phyloP scores from a whole-genome alignment of 1,284 basidiomycete species.

The Apiotrichum sp. region DNA sequence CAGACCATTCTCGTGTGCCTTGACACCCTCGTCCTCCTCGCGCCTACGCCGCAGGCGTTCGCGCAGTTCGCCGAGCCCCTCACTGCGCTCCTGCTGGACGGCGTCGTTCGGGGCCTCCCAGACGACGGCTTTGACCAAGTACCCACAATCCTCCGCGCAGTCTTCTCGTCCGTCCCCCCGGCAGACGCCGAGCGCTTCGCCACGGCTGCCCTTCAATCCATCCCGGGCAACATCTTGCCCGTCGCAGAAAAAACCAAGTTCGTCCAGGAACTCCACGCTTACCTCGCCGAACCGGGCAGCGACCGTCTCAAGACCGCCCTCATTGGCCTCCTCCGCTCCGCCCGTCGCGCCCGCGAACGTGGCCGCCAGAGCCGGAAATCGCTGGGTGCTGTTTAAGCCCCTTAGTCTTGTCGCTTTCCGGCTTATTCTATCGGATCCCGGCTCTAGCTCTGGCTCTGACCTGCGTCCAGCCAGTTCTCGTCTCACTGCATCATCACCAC shows the following conservation, averaged over 20 bases:
- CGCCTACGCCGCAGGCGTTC: conserved; percentile 56
- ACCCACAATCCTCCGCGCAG: conserved; percentile 67
- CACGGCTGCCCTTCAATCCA: conserved; percentile 61
- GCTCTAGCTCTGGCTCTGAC: too few relatives aligned
- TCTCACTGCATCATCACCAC: too few relatives aligned
- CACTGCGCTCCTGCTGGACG: conserved; percentile 64
- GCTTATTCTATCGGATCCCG: too few relatives aligned
- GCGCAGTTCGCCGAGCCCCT: conserved; percentile 69
- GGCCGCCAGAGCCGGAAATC: conserved; percentile 19
- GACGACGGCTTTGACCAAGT: conserved; percentile 73
- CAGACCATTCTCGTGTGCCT: conserved; percentile 75
- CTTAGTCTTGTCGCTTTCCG: too few relatives aligned
- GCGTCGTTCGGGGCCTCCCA: conserved; percentile 64
- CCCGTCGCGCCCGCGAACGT: conserved; percentile 35
- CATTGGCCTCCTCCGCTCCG: conserved; percentile 32
- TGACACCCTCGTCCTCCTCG: conserved; percentile 70
- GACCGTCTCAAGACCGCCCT: conserved; percentile 32
- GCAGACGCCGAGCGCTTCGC: conserved; percentile 66
- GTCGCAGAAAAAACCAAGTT: conserved; percentile 68
- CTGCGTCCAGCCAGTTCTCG: too few relatives aligned
- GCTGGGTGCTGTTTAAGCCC: conserved; percentile 9
- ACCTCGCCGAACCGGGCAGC: conserved; percentile 36
- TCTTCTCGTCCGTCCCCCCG: conserved; percentile 61
- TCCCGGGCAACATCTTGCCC: conserved; percentile 61
- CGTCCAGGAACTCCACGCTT: conserved; percentile 66